Base-by-base conservation (phyloP, 768 basidiomycete genomes). In the Galerina marginata region DNA sequence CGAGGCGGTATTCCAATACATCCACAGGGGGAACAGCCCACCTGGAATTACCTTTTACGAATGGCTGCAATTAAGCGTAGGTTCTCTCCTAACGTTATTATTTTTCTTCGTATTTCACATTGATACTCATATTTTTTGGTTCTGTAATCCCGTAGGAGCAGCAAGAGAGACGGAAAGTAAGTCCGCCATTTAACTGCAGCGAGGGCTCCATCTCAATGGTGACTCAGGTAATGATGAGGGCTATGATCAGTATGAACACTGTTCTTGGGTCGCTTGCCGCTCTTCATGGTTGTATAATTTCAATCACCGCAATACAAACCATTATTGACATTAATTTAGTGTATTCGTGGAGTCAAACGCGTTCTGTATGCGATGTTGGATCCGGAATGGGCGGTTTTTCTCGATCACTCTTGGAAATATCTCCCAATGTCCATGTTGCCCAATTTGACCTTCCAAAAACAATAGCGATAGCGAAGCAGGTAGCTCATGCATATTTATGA, bases 281-380 rank as follows among this genome's bases (percentile, higher is more conserved):
- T 20, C 48, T 58, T 29, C 57, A 58, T 40, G 57, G 57, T 58
- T n/a, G 36, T 9, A 20, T 15, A 37, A 33, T n/a, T 16, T 38
- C 37, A 3, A 33, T 38, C 39, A 2, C 4, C 16, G 9, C 36
- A 36, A 25, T 20, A 12, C n/a, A 12, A 11, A 20, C 29, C 25
- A 14, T 16, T 7, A n/a, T 54, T 52, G 54, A n/a, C 4, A 9
- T 12, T n/a, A 16, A 38, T 54, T 36, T 51, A 63, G 62, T 54
- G 9, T 63, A 56, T 39, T 44, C 58, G 6, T 63, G 62, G 62
- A 38, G 16, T 23, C 14, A 38, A 38, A 10, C 39, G 9, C 38
- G 39, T 39, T 25, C 62, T 4, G 25, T 63, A 23, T 63, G 62
- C 49, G 62, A 63, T 53, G 62, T 63, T 9, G 62, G 62, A 14